Evolutionary conservation across 805 yeast genomes (phyloP).

Genomic region (Wickerhamomyces pijperi): DNA sequence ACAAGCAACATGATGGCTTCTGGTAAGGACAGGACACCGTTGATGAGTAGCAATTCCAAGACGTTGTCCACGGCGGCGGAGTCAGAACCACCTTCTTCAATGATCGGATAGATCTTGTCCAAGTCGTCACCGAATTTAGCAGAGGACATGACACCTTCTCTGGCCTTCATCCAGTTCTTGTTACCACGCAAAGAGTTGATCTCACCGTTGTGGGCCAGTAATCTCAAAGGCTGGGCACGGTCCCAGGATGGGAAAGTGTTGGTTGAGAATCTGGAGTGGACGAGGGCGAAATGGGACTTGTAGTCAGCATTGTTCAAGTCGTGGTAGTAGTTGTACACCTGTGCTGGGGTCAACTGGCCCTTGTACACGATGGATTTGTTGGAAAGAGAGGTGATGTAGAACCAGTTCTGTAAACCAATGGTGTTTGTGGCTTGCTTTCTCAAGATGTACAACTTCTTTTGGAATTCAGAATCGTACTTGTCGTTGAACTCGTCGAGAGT

Average conservation of each 20-base stretch:
- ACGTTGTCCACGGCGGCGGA: conserved; percentile 97
- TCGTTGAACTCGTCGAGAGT: conserved; percentile 43
- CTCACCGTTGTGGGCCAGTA: conserved; percentile 98
- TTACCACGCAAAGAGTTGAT: conserved; percentile 95
- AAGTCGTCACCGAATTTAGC: conserved; percentile 81
- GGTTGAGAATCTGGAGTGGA: conserved; percentile 94
- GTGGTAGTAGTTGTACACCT: conserved; percentile 89
- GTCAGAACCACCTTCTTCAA: conserved; percentile 98
- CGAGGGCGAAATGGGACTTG: conserved; percentile 91
- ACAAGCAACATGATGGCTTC: conserved; percentile 96
- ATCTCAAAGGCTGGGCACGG: conserved; percentile 94
- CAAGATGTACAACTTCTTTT: conserved; percentile 72
- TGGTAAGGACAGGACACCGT: conserved; percentile 85
- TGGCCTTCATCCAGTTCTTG: conserved; percentile 98
- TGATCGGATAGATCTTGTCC: conserved; percentile 85
- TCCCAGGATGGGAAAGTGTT: conserved; percentile 99
- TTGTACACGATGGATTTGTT: conserved; percentile 88
- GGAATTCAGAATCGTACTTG: conserved; percentile 54
- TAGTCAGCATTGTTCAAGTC: conserved; percentile 86
- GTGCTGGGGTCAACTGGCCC: conserved; percentile 95
- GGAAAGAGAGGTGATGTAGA: conserved; percentile 87
- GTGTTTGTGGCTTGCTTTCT: conserved; percentile 85
- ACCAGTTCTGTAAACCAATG: conserved; percentile 94
- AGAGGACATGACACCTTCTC: conserved; percentile 94
- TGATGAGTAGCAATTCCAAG: conserved; percentile 78